Evolutionary conservation across 2,329 filamentous ascomycete genomes (phyloP), one percentile per base, ranked within the genome.

Genomic region (Aspergillus puulaauensis): DNA sequence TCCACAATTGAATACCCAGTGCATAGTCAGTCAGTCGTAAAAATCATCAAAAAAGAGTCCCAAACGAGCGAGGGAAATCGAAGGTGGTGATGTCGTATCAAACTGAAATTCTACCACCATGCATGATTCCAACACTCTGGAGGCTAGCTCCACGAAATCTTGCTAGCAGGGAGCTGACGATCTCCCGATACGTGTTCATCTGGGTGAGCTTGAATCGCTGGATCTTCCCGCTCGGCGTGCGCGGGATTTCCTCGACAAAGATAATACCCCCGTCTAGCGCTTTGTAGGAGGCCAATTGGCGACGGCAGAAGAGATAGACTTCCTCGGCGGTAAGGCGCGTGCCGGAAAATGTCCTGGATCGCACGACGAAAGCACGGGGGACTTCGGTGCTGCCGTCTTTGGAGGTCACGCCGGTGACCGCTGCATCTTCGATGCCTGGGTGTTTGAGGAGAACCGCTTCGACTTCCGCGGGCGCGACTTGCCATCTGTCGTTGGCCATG

Each of bases 211-310:
- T 74, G 66, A 74, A 75, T 7, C 76, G 70, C 57, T 78, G 71
- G 50, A 82, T 80, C 68, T 83, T 83, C 14, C 80, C 80, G 57
- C 79, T 80, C 0, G 78, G 70, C 3, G 78, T 79, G 47, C 79
- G 77, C 4, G 80, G 80, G 35, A 83, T 79, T 27, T 75, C 68
- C 45, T 80, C 75, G 14, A 82, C 75, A 53, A 82, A 82, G 21
- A 77, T 64, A 8, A 82, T 74, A 0, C 79, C 79, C 6, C 77
- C 77, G 8, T 78, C 78, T 0, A 82, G 63, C 3, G 72, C 70
- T 60, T 82, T 82, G 69, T 81, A 82, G 52, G 75, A 77, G 7
- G 79, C 78, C 23, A 83, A 68, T 46, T 73, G 73, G 2, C 63
- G 57, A 12, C 71, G 69, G 12, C 77, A 67, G 58, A 75, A 79